Evolutionary conservation across 1,139 yeast genomes (phyloP), one percentile per base, ranked within the genome.

Genomic region (Lodderomyces oxycetoniae): DNA sequence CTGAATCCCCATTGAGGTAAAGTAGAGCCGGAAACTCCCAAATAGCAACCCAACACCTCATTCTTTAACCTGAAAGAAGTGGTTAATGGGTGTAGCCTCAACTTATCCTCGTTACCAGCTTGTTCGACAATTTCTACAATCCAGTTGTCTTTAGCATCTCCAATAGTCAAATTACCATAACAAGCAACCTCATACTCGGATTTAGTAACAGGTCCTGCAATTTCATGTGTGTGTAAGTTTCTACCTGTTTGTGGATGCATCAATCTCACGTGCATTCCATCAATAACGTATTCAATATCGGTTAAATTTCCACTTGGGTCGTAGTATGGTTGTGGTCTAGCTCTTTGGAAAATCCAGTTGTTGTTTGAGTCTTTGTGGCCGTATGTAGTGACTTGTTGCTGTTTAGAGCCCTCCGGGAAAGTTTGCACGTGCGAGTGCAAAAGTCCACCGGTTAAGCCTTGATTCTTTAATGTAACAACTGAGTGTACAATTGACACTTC

Each of bases 1-100:
- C 93, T 80, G 76, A 87, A 93, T 44, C 99, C 99, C 99, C 99
- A 93, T 37, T 79, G 88, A 30, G 99, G 99, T 48, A 88, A 74
- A 34, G 72, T 60, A 47, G 67, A 65, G 42, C 95, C 96, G 31
- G 93, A 73, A 36, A 88, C 89, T 43, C 87, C 82, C 51, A 93
- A 71, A 60, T 91, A 91, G 66, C 98, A 93, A 40, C 81, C 80
- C 58, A 87, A 55, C 23, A 62, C 73, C 42, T 69, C 71, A 53
- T 78, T 78, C 46, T 68, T 77, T 49, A 93, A 71, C 59, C 98
- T 79, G 63, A 93, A 73, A 2, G 93, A 78, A 4, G 95, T 68
- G 26, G 96, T 82, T 56, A 93, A 72, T 28, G 97, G 94, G 61
- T 91, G 98, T 38, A 91, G 61, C 44, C 73, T 67, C 35, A 62